These are phyloP conservation scores for Aspergillus sp. DNA, from an alignment of 2,329 filamentous ascomycete genomes.

Conservation along the genomic window DNA sequence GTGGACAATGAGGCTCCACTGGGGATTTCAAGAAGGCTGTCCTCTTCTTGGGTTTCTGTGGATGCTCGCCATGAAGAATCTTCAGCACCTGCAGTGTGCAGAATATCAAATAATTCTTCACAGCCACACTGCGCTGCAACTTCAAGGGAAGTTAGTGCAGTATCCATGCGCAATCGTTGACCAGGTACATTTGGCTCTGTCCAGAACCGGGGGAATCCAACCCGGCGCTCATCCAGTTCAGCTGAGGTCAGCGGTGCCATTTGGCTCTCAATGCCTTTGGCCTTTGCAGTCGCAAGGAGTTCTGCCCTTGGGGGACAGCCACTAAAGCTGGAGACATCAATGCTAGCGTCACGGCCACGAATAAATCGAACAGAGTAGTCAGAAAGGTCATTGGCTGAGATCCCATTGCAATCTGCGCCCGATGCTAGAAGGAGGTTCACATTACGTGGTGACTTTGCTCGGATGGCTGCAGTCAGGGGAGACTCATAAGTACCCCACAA, in stretches of 20 bases:
- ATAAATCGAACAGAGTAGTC: neutral
- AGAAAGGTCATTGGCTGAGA: neutral
- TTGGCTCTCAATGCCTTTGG: slow-evolving; percentile 4
- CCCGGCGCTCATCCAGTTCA: slow-evolving; percentile 7
- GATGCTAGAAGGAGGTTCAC: neutral
- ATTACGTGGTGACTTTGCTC: neutral
- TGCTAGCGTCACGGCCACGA: neutral
- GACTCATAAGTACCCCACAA: neutral
- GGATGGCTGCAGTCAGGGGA: neutral
- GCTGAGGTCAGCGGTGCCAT: slow-evolving; percentile 5
- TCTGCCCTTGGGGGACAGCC: neutral
- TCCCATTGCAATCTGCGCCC: neutral
- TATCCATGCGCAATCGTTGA: slow-evolving; percentile 1
- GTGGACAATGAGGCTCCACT: neutral
- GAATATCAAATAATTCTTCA: slow-evolving; percentile 3
- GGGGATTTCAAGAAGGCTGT: neutral
- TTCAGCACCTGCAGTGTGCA: slow-evolving; percentile 7
- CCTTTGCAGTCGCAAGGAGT: slow-evolving; percentile 4
- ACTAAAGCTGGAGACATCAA: slow-evolving; percentile 1
- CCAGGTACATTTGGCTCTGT: slow-evolving; percentile 8
- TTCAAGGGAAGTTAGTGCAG: slow-evolving; percentile 8
- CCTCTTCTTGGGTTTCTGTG: neutral
- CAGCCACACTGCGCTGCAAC: slow-evolving; percentile 2
- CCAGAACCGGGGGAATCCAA: slow-evolving; percentile 8
- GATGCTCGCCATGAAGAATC: slow-evolving; percentile 8